Percentiles rank a stretch among this genome's conserved stretches.
Evolutionary conservation across 768 basidiomycete species (phyloP).

Genomic region (Steccherinum ochraceum): DNA sequence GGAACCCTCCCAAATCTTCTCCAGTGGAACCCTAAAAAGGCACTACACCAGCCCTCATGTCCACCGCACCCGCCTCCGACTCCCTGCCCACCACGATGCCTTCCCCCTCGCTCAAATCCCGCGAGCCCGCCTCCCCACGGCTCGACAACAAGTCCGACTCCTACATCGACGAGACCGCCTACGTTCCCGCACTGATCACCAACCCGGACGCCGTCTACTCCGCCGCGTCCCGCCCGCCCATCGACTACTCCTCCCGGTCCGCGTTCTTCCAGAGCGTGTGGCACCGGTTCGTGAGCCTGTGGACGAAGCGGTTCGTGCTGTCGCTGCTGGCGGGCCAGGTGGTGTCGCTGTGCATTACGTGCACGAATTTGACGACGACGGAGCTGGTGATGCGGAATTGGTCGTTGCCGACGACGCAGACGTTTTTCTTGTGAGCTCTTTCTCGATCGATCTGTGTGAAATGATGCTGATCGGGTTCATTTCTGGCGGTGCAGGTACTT

Average conservation of each 20-base stretch:
- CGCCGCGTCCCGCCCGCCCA: constrained; percentile 41
- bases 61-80: too few relatives aligned
- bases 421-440: constrained; percentile 66
- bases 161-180: constrained; percentile 6
- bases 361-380: constrained; percentile 82
- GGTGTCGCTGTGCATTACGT: constrained; percentile 83
- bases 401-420: constrained; percentile 75
- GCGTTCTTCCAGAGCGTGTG: constrained; percentile 50
- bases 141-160: constrained; percentile 7
- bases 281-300: constrained; percentile 64
- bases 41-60: too few relatives aligned
- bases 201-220: not conserved
- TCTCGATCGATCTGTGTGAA: not conserved
- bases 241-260: constrained; percentile 54
- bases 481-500: constrained; percentile 51
- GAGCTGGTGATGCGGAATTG: constrained; percentile 67
- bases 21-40: too few relatives aligned
- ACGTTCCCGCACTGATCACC: constrained; percentile 1
- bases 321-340: constrained; percentile 74
- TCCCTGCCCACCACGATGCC: not conserved
- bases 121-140: not conserved
- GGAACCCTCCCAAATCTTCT: too few relatives aligned
- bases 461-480: not conserved
- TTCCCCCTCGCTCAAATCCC: not conserved
- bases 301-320: constrained; percentile 69